Percentiles rank a stretch among this genome's conserved stretches.
Evolutionary conservation across 2,329 filamentous ascomycete species (phyloP).

Genomic region (Penicillium brasilianum): DNA sequence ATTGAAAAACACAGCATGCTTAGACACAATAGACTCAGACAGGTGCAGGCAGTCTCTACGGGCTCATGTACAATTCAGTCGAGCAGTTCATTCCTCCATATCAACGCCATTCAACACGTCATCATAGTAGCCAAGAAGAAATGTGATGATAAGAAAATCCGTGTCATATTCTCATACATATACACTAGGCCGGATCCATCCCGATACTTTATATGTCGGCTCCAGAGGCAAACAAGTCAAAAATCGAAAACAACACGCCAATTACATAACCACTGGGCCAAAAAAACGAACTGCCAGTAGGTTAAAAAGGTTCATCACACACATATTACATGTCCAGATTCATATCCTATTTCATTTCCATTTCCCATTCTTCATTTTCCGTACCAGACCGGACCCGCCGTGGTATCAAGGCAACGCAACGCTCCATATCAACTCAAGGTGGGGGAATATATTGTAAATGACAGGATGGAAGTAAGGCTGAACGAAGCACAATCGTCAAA

Average conservation of each 20-base stretch:
- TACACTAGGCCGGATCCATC: not conserved
- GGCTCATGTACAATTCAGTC: not conserved
- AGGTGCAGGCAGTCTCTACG: not conserved
- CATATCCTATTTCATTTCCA: not conserved
- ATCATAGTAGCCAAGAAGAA: not conserved
- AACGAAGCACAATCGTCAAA: slow-evolving; percentile 22
- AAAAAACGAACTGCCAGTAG: not conserved
- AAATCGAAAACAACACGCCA: slow-evolving; percentile 17
- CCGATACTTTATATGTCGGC: slow-evolving; percentile 16
- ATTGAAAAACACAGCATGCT: slow-evolving; percentile 2
- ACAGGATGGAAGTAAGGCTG: slow-evolving; percentile 21
- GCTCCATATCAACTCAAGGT: slow-evolving; percentile 20
- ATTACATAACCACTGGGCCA: slow-evolving; percentile 15
- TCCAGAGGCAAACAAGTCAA: slow-evolving; percentile 1
- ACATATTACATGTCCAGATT: slow-evolving; percentile 18
- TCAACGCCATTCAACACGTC: slow-evolving; percentile 5
- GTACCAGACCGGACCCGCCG: slow-evolving; percentile 39
- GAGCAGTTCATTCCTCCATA: slow-evolving; percentile 16
- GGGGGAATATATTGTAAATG: slow-evolving; percentile 28
- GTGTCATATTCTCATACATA: slow-evolving; percentile 23
- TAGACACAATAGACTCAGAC: not conserved
- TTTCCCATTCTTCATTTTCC: slow-evolving; percentile 12
- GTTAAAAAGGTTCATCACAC: slow-evolving; percentile 29
- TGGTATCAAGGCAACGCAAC: slow-evolving; percentile 29
- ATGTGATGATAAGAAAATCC: not conserved